Conservation (phyloP, 345 rosid genomes). For the Citrus sinensis region DNA sequence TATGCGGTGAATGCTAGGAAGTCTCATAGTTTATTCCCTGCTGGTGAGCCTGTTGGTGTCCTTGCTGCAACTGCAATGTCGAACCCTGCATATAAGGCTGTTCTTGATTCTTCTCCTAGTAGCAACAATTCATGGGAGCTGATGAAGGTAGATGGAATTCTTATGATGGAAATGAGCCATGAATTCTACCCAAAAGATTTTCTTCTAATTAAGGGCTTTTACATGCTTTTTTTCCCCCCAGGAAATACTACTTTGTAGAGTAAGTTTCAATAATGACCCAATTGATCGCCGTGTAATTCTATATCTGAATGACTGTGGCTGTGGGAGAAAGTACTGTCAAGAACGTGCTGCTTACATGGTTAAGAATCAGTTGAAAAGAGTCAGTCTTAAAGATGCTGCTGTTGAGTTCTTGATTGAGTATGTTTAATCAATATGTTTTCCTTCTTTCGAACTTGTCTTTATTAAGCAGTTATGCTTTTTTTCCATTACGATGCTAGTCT, state of each 20-base stretch:
- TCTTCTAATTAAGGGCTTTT: not conserved
- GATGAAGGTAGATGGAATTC: slow-evolving; percentile 70
- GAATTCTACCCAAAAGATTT: not conserved
- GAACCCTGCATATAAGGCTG: slow-evolving; percentile 96
- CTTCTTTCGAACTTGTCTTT: not conserved
- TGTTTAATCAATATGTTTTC: slow-evolving; percentile 19
- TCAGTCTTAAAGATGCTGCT: slow-evolving; percentile 73
- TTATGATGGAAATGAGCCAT: slow-evolving; percentile 1
- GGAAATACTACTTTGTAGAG: slow-evolving; percentile 90
- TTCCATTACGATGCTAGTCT: not conserved
- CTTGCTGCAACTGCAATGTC: slow-evolving; percentile 98
- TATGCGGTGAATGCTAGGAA: slow-evolving; percentile 49
- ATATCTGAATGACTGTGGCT: slow-evolving; percentile 63
- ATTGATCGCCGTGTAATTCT: slow-evolving; percentile 73
- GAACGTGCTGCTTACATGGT: slow-evolving; percentile 70
- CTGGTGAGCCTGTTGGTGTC: slow-evolving; percentile 98
- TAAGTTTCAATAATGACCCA: slow-evolving; percentile 62
- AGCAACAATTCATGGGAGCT: slow-evolving; percentile 94
- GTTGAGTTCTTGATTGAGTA: slow-evolving; percentile 72
- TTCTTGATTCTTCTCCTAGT: slow-evolving; percentile 86
- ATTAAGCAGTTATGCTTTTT: not conserved
- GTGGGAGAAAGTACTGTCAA: slow-evolving; percentile 75
- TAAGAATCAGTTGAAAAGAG: slow-evolving; percentile 70
- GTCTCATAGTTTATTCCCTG: slow-evolving; percentile 53
- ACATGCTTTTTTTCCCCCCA: slow-evolving; percentile 18